Evolutionary conservation across 164 flowering plant species (phyloP).

Genomic region (Warburgia ugandensis): DNA sequence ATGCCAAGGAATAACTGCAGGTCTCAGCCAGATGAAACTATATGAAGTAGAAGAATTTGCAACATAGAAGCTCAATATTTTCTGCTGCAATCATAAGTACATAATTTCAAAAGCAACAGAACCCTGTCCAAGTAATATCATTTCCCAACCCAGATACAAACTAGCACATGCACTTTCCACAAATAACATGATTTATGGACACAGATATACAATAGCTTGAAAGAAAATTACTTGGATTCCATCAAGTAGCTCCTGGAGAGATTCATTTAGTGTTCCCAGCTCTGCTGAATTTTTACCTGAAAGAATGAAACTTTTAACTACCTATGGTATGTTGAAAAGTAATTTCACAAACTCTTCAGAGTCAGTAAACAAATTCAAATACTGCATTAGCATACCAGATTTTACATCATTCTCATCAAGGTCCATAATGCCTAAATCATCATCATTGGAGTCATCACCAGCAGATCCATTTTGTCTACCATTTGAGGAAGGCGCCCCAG

Average conservation of each 20-base stretch:
- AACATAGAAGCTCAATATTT: no score
- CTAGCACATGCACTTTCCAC: constrained; percentile 1
- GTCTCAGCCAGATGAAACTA: not conserved
- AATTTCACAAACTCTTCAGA: not conserved
- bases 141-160: not conserved
- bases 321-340: not conserved
- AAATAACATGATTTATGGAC: not conserved
- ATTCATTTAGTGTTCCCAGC: constrained; percentile 72
- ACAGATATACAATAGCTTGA: not conserved
- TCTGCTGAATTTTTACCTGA: constrained; percentile 64
- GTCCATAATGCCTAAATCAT: constrained; percentile 92
- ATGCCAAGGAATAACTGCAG: no score
- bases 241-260: constrained; percentile 86
- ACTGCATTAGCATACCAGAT: constrained; percentile 31
- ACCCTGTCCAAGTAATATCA: not conserved
- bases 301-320: not conserved
- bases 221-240: constrained; percentile 73
- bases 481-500: constrained; percentile 51
- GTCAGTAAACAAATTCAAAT: not conserved
- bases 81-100: no score
- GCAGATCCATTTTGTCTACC: constrained; percentile 39
- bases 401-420: constrained; percentile 83
- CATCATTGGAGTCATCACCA: constrained; percentile 52
- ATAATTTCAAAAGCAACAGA: not conserved
- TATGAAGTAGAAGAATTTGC: not conserved